These are phyloP conservation scores for Calonectria pteridis DNA, from an alignment of 2,329 filamentous ascomycete genomes.

Conservation along the genomic window DNA sequence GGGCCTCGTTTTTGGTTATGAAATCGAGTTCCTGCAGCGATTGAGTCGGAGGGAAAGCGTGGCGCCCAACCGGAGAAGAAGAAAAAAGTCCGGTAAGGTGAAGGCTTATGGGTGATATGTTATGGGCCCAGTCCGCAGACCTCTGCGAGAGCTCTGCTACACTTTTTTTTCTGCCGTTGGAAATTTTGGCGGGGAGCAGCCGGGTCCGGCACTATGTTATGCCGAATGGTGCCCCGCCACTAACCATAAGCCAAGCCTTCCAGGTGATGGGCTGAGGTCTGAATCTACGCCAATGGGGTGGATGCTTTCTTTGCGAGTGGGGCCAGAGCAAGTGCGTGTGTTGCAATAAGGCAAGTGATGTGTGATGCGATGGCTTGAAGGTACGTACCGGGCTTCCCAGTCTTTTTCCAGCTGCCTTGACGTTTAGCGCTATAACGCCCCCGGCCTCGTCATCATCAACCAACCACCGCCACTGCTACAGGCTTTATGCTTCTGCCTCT, in stretches of 20 bases:
- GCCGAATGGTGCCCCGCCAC: constrained; percentile 30
- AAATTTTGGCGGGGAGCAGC: constrained; percentile 51
- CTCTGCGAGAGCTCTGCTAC: constrained; percentile 33
- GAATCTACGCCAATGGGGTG: constrained; percentile 23
- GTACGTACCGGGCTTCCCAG: constrained; percentile 26
- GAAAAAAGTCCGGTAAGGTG: constrained; percentile 5
- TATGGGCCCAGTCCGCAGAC: constrained; percentile 10
- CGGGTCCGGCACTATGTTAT: constrained; percentile 31
- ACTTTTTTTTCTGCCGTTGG: constrained; percentile 47
- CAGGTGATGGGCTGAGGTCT: neutral
- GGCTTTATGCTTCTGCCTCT: constrained; percentile 25
- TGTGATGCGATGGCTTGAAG: neutral
- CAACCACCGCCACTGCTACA: constrained; percentile 43
- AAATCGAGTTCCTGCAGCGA: neutral
- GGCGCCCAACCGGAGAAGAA: neutral
- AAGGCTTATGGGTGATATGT: neutral
- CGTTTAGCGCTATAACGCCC: constrained; percentile 29
- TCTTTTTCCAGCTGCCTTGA: constrained; percentile 31
- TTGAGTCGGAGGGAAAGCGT: neutral
- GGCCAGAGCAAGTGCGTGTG: constrained; percentile 2
- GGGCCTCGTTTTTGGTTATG: neutral
- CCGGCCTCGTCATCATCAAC: constrained; percentile 45
- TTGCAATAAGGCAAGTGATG: constrained; percentile 7
- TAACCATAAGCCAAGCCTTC: constrained; percentile 14
- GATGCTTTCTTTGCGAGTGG: constrained; percentile 8